Evolutionary conservation across 352 stramenopile species (phyloP), one percentile per base, ranked within the genome.

Genomic region (Pythium pectinolyticum): DNA sequence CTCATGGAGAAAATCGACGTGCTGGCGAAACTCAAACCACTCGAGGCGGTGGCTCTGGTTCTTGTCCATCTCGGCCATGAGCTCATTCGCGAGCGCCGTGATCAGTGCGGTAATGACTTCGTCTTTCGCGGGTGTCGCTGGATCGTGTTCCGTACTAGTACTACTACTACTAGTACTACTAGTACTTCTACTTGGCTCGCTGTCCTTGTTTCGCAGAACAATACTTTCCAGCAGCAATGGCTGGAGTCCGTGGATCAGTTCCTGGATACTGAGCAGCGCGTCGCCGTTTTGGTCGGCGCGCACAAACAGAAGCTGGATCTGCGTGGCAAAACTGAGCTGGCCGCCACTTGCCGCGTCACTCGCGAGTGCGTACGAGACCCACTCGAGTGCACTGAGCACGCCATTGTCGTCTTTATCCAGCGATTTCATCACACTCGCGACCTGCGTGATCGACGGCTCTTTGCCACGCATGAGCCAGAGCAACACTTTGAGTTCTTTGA

Each of bases 11-110:
- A 81, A 89, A 54, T 88, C 83, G 28, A 92, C 62, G n/a, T 90
- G 73, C 51, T 81, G 76, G 7, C 80, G 82, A 50, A 90, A 92
- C 53, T 92, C 80, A 57, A 80, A 86, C 80, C 83, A 92, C 58
- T 92, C 80, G 57, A 92, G 84, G 24, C 70, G 68, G 20, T 74
- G 66, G 53, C 71, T 84, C 27, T 83, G 61, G 66, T 88, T 87
- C 48, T 69, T 75, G 62, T 87, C 83, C 3, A 92, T 40, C 28
- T 72, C 70, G 19, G 65, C 35, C 75, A 88, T 80, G 32, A 89
- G 67, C 50, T 88, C 80, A 47, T 79, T 87, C 6, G 76, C 75
- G 11, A 92, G 65, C 0, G 74, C 69, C 2, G 66, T 55, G 32
- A 85, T 69, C 14, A 92, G 69, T 19, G 60, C 70, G 70, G 61